phyloP scores from a whole-genome alignment of 192 early-diverging fungal species.

The Rhizophagus sp. region DNA sequence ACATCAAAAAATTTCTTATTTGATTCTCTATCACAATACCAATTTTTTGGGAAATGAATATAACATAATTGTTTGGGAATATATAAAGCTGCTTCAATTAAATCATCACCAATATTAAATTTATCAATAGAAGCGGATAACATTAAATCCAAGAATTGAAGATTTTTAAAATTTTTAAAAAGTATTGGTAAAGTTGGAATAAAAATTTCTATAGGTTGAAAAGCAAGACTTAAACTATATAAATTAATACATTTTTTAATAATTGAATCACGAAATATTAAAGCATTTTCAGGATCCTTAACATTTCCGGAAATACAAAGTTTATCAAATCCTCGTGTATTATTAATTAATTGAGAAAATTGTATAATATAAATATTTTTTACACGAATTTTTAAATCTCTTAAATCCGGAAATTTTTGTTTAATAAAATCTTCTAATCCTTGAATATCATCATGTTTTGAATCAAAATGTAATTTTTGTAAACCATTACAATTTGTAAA shows the following conservation, averaged over 20 bases:
- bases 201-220: background rate
- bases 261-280: background rate
- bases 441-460: background rate
- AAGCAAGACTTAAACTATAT: background rate
- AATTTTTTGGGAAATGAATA: background rate
- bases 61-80: background rate
- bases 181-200: background rate
- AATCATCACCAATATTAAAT: background rate
- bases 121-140: background rate
- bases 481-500: background rate
- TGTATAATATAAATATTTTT: background rate
- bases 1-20: background rate
- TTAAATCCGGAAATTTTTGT: background rate
- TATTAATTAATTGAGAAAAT: background rate
- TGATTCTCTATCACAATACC: background rate
- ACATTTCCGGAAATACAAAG: background rate
- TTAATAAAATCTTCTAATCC: background rate
- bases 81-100: background rate
- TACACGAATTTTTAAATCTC: background rate
- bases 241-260: background rate
- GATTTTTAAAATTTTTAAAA: background rate
- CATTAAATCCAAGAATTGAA: background rate
- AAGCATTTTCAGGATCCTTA: background rate
- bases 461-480: background rate
- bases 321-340: background rate